These are phyloP conservation scores for Umbelopsis sp. DNA, from an alignment of 192 early-diverging fungal species.

Conservation along the genomic window DNA sequence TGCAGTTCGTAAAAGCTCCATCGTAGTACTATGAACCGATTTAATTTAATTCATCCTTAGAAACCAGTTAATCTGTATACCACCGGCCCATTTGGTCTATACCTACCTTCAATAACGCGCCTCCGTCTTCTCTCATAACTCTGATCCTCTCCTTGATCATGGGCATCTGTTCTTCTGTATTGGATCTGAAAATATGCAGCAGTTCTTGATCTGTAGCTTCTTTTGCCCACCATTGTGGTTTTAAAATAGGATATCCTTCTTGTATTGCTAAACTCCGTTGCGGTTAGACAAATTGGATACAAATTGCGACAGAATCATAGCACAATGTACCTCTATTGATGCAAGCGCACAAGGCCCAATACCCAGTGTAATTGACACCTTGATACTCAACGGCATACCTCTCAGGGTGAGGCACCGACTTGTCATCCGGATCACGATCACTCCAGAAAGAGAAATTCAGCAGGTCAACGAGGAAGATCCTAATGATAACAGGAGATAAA, in stretches of 20 bases:
- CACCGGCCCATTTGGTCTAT: too few species aligned
- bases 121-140: constrained; percentile 70
- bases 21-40: constrained; percentile 57
- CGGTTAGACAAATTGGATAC: not conserved
- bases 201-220: constrained; percentile 44
- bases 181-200: constrained; percentile 62
- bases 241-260: constrained; percentile 63
- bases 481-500: constrained; percentile 4
- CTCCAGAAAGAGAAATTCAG: constrained; percentile 91
- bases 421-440: constrained; percentile 52
- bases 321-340: constrained; percentile 61
- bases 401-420: constrained; percentile 37
- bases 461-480: constrained; percentile 83
- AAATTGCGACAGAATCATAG: not conserved
- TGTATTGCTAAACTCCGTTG: constrained; percentile 40
- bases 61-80: not conserved
- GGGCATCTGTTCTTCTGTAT: constrained; percentile 62
- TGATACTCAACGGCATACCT: constrained; percentile 64
- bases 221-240: constrained; percentile 52
- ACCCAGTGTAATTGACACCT: constrained; percentile 66
- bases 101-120: constrained; percentile 55
- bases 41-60: too few species aligned
- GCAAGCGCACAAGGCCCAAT: constrained; percentile 82
- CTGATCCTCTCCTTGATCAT: constrained; percentile 60
- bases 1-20: constrained; percentile 63